Base-by-base conservation (phyloP, 75 land plant species). In the Picea glauca region DNA sequence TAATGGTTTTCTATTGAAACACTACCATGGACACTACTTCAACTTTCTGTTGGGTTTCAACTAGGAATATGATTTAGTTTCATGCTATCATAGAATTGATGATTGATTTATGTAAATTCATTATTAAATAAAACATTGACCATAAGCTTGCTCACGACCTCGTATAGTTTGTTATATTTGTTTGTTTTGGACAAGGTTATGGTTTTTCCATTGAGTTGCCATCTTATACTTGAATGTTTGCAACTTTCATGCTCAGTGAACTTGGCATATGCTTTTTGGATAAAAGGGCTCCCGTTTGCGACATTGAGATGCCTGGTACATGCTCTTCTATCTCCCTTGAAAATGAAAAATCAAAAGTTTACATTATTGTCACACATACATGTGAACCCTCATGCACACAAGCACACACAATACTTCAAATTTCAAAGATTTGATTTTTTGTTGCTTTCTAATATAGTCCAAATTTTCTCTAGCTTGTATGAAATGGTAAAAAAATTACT, bases 241-340 rank as follows among this genome's bases (percentile, higher is more conserved):
- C 60, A 59, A 33, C 31, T 58, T 59, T 75, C 79, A 30, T 82
- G 60, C 15, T 35, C 84, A 93, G 98, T 89, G 32, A 96, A 84
- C 66, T 75, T 94, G 87, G 91, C 97, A 46, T 96, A 90, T 88
- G 86, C 88, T 33, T 90, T 75, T 77, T 96, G 93, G 94, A 77
- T 96, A 50, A 78, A 85, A 76, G 92, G 91, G 66, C 79, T 65
- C 21, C 84, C 83, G 21, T 72, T 80, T 76, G 80, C 83, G 57
- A 87, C 94, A 56, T 80, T 96, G 72, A 83, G 72, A 43, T 90
- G 77, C 72, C 79, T 96, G 94, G 99, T 96, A 88, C 15, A 73
- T 20, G 13, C 58, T 50, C 73, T 32, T 43, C 74, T 67, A 11
- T 21, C 15, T 77, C 23, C 64, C 23, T 40, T 4, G 43, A 35